Evolutionary conservation across 2,329 filamentous ascomycete genomes (phyloP), one percentile per base, ranked within the genome.

Genomic region (Colletotrichum trifolii): DNA sequence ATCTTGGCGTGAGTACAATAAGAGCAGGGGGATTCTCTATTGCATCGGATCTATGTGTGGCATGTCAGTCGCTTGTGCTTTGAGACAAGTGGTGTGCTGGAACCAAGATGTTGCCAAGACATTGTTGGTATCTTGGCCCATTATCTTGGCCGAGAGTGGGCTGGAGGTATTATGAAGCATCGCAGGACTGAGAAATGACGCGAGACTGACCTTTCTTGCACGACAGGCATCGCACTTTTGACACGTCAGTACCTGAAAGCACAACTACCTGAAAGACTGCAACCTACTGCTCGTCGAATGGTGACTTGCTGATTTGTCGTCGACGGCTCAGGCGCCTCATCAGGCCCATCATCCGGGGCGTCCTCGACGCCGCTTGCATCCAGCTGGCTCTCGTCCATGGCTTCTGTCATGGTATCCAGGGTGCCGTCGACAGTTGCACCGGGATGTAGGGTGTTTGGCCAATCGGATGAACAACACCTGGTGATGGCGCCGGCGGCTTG

Each of bases 1-100:
- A 78, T 77, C 67, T 77, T 77, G 63, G 75, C 75, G 52, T 76
- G 73, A 2, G 73, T 46, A 49, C 77, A 78, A 56, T 78, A 76
- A 40, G 76, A 73, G 40, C 77, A 78, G 2, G 77, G 76, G 2
- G 69, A 72, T 54, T 78, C 74, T 63, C 76, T 75, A 66, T 78
- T 76, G 67, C 77, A 78, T 10, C 77, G 76, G 52, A 78, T 76
- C 74, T 76, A 64, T n/a, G 33, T 11, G 47, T 33, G 9, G n/a
- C 11, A 15, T 11, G 47, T 33, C 6, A 25, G 33, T 4, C 33
- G 46, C 43, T 17, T n/a, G 36, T 17, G 33, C 38, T 17, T 9
- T 43, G 8, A n/a, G 13, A 17, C 6, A 39, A 11, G 42, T n/a
- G 25, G 25, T 25, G 25, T 25, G 25, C 25, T 25, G 25, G 25